These are phyloP conservation scores for Dalbergia cultrata DNA, from an alignment of 306 rosid species.

Conservation along the genomic window DNA sequence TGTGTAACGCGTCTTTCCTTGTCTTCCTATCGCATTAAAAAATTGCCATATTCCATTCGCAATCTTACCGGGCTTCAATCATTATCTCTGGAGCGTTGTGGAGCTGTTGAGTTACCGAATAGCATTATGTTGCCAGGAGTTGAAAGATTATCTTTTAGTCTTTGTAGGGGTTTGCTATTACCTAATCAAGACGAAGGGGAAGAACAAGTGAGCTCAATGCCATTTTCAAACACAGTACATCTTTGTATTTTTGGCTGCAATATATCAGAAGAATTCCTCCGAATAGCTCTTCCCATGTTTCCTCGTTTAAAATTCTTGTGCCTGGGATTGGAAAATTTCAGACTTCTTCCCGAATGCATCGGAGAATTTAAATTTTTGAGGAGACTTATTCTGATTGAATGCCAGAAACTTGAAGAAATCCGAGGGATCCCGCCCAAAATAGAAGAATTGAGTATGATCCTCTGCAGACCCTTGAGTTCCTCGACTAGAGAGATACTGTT, in stretches of 20 bases:
- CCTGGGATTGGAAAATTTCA: neutral
- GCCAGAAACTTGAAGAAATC: neutral
- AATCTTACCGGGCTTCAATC: neutral
- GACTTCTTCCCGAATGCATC: neutral
- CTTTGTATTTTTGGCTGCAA: no score
- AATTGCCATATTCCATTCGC: neutral
- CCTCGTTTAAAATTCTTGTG: neutral
- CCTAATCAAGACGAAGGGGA: no score
- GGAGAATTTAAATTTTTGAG: neutral
- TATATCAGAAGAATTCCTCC: no score
- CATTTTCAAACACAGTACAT: no score
- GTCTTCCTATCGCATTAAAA: neutral
- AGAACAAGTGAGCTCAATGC: no score
- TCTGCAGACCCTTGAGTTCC: neutral
- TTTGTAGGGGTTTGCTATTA: neutral
- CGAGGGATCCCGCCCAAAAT: neutral
- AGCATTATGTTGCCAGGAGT: neutral
- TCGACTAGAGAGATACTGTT: neutral
- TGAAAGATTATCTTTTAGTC: neutral
- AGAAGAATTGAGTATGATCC: no score
- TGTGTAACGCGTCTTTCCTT: neutral
- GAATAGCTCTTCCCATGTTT: neutral
- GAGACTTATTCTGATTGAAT: neutral
- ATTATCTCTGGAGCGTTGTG: neutral
- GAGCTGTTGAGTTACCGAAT: neutral